Conservation (phyloP, 2,329 filamentous ascomycete genomes). For the Mycocentrospora acerina region DNA sequence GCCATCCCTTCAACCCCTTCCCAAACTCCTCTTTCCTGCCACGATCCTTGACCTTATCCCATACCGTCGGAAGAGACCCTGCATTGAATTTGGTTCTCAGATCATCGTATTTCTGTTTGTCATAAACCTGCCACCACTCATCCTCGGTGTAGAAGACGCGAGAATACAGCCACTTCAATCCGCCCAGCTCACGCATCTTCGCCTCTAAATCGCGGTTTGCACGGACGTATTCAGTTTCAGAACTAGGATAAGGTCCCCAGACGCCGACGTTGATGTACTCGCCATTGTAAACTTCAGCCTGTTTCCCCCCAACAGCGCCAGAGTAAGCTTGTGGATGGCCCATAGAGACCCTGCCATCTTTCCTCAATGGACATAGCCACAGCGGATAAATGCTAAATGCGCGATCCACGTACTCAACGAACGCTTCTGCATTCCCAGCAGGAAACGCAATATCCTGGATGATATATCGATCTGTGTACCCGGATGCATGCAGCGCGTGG, state of each 20-base stretch:
- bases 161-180: slow-evolving; percentile 86
- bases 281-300: slow-evolving; percentile 13
- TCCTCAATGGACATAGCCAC: slow-evolving; percentile 58
- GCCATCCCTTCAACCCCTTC: slow-evolving; percentile 19
- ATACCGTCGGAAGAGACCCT: slow-evolving; percentile 63
- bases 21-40: slow-evolving; percentile 23
- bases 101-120: slow-evolving; percentile 60
- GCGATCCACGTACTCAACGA: slow-evolving; percentile 54
- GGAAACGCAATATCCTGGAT: slow-evolving; percentile 66
- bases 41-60: slow-evolving; percentile 62
- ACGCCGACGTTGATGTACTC: slow-evolving; percentile 54
- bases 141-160: slow-evolving; percentile 78
- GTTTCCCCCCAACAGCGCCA: slow-evolving; percentile 6
- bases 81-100: slow-evolving; percentile 66
- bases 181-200: slow-evolving; percentile 68
- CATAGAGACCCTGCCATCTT: slow-evolving; percentile 33
- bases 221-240: slow-evolving; percentile 60
- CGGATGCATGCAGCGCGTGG: slow-evolving; percentile 61
- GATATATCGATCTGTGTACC: slow-evolving; percentile 57
- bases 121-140: slow-evolving; percentile 69
- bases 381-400: slow-evolving; percentile 56
- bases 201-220: slow-evolving; percentile 72
- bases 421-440: slow-evolving; percentile 50
- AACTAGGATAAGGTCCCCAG: slow-evolving; percentile 72
- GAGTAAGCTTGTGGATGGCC: slow-evolving; percentile 23